Evolutionary conservation across 257 asterid species (phyloP), one percentile per base, ranked within the genome.

Genomic region (Fraxinus quadrangulata): DNA sequence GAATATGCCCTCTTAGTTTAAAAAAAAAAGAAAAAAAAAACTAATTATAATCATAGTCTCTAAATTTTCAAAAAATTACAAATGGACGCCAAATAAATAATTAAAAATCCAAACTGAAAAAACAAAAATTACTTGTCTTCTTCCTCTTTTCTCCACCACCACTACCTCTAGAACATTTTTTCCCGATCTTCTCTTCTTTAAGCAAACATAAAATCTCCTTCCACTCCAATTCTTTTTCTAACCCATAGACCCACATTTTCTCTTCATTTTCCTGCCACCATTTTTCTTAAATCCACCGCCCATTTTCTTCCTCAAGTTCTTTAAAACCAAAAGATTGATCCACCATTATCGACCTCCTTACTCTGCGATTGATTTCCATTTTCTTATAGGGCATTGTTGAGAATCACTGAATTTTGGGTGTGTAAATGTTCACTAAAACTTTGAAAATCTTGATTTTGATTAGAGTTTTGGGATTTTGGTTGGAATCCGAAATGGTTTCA

Each of bases 151-250:
- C 33, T 31, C 6, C 6, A 4, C 36, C 36, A 33, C 36, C 36
- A 33, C 5, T 33, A 26, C 28, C 28, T 26, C 28, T 26, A 26
- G 66, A 56, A 80, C 74, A 84, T 75, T 67, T 80, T 85, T 90
- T 78, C 90, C 90, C 47, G 84, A 87, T 87, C 88, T 89, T 88
- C 97, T 89, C 87, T 87, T 92, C 87, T 92, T 92, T 3, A 84
- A 80, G 79, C 90, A 86, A 80, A 90, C 81, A 68, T 81, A 81
- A n/a, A 85, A 40, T 74, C 79, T 90, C 75, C 81, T 90, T 63
- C 85, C 88, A 39, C 82, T 84, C 24, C 33, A 31, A 31, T 31
- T 31, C 33, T 31, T 31, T 31, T 31, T 31, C 33, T 31, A 31
- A 31, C 33, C 33, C 33, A 31, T 31, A 31, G 33, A 31, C 33